Percentiles rank a stretch among this genome's conserved stretches.
These are phyloP conservation scores for Asterochloris sp. DNA, from an alignment of 139 green algal species.

Conservation along the genomic window DNA sequence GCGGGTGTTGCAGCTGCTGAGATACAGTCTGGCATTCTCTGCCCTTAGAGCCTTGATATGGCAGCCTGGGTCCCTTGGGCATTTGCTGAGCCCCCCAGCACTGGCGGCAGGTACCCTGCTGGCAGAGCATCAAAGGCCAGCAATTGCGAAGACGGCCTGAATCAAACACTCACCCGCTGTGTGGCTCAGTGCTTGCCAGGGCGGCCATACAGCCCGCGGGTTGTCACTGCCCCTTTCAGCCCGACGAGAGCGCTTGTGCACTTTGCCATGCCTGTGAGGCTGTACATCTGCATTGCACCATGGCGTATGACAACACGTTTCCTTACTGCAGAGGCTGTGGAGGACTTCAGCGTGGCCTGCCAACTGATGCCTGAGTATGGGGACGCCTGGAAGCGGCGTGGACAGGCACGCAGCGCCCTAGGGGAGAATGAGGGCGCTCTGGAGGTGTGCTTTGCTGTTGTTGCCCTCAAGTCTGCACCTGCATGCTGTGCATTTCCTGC, in stretches of 20 bases:
- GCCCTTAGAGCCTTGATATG: too few species aligned
- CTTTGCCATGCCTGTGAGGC: not conserved
- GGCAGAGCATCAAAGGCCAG: too few species aligned
- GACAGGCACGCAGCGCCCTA: constrained; percentile 69
- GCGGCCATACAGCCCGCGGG: too few species aligned
- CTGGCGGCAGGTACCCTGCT: too few species aligned
- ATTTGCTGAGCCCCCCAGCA: too few species aligned
- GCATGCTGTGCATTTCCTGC: not conserved
- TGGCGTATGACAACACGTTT: not conserved
- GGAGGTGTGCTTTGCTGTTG: not conserved
- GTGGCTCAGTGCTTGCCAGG: not conserved
- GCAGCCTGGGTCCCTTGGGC: too few species aligned
- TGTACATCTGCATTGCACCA: not conserved
- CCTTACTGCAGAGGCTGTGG: constrained; percentile 47
- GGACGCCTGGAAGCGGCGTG: constrained; percentile 77
- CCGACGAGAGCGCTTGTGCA: not conserved
- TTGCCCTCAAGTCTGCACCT: not conserved
- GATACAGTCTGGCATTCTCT: too few species aligned
- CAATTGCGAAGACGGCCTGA: too few species aligned
- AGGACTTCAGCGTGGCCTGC: constrained; percentile 78
- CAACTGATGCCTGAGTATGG: constrained; percentile 55
- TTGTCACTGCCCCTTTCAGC: not conserved
- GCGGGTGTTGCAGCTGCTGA: too few species aligned
- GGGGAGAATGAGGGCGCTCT: constrained; percentile 53
- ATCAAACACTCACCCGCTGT: not conserved